Evolutionary conservation across 202 grass and related monocot genomes (phyloP).

Genomic region (Carex sylvatica): DNA sequence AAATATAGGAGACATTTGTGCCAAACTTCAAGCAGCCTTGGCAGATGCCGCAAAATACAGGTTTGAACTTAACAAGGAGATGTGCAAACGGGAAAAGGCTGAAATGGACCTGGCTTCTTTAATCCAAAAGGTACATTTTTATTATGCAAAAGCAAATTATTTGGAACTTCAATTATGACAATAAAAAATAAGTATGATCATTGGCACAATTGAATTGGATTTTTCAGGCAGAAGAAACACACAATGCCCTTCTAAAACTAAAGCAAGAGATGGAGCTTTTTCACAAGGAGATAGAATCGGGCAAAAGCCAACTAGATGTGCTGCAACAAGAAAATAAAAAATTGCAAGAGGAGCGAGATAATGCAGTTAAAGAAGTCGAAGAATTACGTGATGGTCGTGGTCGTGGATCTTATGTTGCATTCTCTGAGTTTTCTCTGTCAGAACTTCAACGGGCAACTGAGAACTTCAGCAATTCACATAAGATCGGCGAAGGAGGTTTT

Average conservation of each 20-base stretch:
- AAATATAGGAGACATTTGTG: neutral
- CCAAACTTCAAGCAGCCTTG: neutral
- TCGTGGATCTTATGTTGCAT: conserved; percentile 5
- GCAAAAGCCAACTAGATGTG: neutral
- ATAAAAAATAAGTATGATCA: neutral
- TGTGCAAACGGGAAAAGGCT: neutral
- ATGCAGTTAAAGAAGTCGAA: conserved; percentile 33
- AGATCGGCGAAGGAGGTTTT: conserved; percentile 46
- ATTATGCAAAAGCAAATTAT: neutral
- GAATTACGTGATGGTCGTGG: conserved; percentile 11
- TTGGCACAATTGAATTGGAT: neutral
- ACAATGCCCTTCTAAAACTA: neutral
- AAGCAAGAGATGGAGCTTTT: conserved; percentile 10
- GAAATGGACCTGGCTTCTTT: conserved; percentile 1
- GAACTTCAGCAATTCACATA: conserved; percentile 36
- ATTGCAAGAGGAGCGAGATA: conserved; percentile 36
- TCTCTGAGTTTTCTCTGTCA: conserved; percentile 33
- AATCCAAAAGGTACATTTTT: neutral
- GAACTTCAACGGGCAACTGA: conserved; percentile 53
- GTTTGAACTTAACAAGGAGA: neutral
- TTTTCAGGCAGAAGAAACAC: neutral
- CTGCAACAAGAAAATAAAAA: conserved; percentile 26
- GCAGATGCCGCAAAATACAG: neutral
- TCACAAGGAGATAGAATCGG: conserved; percentile 1
- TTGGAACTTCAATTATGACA: neutral